Evolutionary conservation across 176 grass and related monocot species (phyloP).

Genomic region (Zea luxurians): DNA sequence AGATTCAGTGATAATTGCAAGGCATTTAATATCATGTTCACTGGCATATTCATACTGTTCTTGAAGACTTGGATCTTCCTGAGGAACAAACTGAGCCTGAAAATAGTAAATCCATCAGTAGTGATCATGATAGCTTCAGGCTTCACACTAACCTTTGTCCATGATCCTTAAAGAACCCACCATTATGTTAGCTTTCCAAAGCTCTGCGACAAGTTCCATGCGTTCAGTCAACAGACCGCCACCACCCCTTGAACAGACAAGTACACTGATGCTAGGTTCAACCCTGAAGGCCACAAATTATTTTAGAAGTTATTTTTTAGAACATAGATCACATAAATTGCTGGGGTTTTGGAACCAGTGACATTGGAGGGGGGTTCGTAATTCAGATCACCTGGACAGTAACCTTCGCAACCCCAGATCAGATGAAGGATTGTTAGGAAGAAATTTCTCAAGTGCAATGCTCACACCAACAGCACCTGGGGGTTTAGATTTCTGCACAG

Average conservation of each 20-base stretch:
- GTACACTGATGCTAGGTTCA: conserved; percentile 73
- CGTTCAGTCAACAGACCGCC: conserved; percentile 78
- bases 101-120: conserved; percentile 41
- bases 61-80: conserved; percentile 88
- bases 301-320: background rate
- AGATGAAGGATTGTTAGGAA: conserved; percentile 70
- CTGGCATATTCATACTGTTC: conserved; percentile 98
- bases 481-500: conserved; percentile 66
- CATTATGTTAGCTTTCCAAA: conserved; percentile 96
- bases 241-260: conserved; percentile 94
- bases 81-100: conserved; percentile 87
- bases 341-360: background rate
- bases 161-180: conserved; percentile 38
- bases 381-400: conserved; percentile 37
- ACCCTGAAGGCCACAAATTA: conserved; percentile 47
- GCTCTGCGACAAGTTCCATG: conserved; percentile 85
- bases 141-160: background rate
- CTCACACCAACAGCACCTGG: conserved; percentile 93
- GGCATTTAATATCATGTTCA: conserved; percentile 86
- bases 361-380: conserved; percentile 4
- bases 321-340: background rate
- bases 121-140: background rate
- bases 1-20: conserved; percentile 90
- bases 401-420: conserved; percentile 72
- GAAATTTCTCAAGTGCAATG: conserved; percentile 92